phyloP scores from a whole-genome alignment of 2,329 filamentous ascomycete species.

The Karstenula rhodostoma region DNA sequence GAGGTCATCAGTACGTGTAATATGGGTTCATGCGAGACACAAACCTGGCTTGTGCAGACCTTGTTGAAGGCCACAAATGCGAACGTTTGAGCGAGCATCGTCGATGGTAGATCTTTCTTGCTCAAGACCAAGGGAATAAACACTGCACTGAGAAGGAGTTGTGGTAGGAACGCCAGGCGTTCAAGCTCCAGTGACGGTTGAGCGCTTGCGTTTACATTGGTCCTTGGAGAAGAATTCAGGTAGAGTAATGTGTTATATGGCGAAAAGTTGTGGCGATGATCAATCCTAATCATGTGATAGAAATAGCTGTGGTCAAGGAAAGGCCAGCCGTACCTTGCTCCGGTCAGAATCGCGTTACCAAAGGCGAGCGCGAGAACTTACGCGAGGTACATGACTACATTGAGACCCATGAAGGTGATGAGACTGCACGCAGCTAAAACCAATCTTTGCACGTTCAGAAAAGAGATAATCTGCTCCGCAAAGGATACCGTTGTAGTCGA shows the following conservation, averaged over 20 bases:
- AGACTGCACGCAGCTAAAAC: conserved; percentile 71
- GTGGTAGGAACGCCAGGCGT: conserved; percentile 86
- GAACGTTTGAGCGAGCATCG: conserved; percentile 95
- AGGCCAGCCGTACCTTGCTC: conserved; percentile 72
- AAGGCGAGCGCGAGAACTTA: conserved; percentile 54
- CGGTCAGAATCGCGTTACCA: conserved; percentile 5
- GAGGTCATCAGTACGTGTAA: conserved; percentile 9
- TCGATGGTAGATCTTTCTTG: conserved; percentile 80
- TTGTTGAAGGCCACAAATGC: conserved; percentile 99
- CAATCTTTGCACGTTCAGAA: conserved; percentile 57
- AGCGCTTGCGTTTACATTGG: conserved; percentile 38
- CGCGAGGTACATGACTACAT: conserved; percentile 78
- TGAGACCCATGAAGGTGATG: conserved; percentile 75
- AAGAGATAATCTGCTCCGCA: conserved; percentile 27
- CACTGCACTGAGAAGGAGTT: conserved; percentile 80
- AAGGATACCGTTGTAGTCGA: conserved; percentile 27
- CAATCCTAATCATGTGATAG: conserved; percentile 90
- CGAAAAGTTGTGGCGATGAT: conserved; percentile 98
- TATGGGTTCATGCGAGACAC: conserved; percentile 26
- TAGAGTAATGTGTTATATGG: conserved; percentile 94
- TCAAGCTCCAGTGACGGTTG: conserved; percentile 65
- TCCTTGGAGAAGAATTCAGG: conserved; percentile 71
- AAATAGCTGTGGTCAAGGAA: conserved; percentile 92
- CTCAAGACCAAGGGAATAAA: conserved; percentile 78
- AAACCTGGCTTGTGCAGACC: conserved; percentile 95